These are phyloP conservation scores for Euphorbia celastroides DNA, from an alignment of 441 rosid genomes.

Conservation along the genomic window DNA sequence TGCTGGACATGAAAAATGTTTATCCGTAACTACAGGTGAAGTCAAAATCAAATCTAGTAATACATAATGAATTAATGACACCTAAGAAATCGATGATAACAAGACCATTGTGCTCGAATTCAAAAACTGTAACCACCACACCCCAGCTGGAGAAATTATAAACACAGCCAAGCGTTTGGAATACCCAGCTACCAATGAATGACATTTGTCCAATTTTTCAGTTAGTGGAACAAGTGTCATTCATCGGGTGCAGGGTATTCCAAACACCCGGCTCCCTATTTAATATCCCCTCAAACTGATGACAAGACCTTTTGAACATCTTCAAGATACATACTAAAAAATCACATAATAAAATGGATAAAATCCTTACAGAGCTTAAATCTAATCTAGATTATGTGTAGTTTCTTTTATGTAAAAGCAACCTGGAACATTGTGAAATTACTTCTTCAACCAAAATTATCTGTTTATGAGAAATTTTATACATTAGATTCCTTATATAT, in stretches of 20 bases:
- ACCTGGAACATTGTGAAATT: not conserved
- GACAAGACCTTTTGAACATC: not conserved
- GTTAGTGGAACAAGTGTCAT: too few species aligned
- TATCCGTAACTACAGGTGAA: not conserved
- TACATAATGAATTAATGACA: not conserved
- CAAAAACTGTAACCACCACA: not conserved
- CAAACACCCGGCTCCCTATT: too few species aligned
- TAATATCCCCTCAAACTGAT: too few species aligned
- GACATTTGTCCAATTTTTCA: too few species aligned
- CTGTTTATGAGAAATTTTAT: not conserved
- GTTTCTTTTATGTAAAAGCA: not conserved
- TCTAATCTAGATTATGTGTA: not conserved
- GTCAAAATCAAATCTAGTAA: not conserved
- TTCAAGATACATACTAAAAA: not conserved
- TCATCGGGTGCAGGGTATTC: too few species aligned
- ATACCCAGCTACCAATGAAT: too few species aligned
- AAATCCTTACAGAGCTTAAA: not conserved
- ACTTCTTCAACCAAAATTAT: not conserved
- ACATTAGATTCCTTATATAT: not conserved
- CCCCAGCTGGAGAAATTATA: too few species aligned
- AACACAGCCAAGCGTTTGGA: too few species aligned
- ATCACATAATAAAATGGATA: not conserved
- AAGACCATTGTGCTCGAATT: not conserved
- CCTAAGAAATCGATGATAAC: not conserved
- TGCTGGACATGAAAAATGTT: not conserved